phyloP scores from a whole-genome alignment of 495 filamentous ascomycete species.

The Hypoxylon perforatum region DNA sequence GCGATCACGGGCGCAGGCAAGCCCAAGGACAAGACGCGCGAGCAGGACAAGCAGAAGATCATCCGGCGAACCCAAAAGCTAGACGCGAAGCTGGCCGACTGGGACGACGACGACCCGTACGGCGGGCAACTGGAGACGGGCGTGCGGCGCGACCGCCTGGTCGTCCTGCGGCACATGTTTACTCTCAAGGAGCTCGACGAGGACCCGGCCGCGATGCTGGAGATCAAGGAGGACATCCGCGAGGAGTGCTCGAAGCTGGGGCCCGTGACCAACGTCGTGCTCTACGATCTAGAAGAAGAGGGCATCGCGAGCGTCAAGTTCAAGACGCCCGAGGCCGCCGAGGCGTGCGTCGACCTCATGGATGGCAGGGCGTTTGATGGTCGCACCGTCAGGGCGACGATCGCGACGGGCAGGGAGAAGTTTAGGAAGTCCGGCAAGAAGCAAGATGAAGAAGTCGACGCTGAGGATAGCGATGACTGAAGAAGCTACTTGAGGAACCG shows the following conservation, averaged over 20 bases:
- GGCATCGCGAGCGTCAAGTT: slow-evolving; percentile 90
- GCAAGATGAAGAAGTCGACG: slow-evolving; percentile 50
- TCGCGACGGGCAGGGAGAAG: slow-evolving; percentile 77
- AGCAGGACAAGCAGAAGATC: slow-evolving; percentile 83
- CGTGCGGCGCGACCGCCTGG: slow-evolving; percentile 77
- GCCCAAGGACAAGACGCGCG: slow-evolving; percentile 60
- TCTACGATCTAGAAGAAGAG: slow-evolving; percentile 89
- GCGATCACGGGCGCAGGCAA: slow-evolving; percentile 43
- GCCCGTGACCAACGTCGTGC: slow-evolving; percentile 86
- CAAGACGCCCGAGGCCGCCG: slow-evolving; percentile 72
- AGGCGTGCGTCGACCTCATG: slow-evolving; percentile 79
- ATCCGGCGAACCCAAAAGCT: slow-evolving; percentile 88
- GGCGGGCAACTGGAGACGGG: slow-evolving; percentile 61
- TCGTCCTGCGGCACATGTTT: slow-evolving; percentile 95
- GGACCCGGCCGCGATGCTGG: slow-evolving; percentile 82
- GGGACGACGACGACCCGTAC: slow-evolving; percentile 81
- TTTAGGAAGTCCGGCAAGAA: slow-evolving; percentile 76
- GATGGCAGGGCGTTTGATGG: slow-evolving; percentile 83
- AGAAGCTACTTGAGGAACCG: neutral
- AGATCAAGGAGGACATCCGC: slow-evolving; percentile 94
- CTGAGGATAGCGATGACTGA: slow-evolving; percentile 54
- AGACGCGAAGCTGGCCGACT: slow-evolving; percentile 90
- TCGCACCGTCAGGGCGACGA: slow-evolving; percentile 78
- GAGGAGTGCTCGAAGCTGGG: slow-evolving; percentile 91
- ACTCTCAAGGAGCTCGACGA: slow-evolving; percentile 85